A percentile compares a stretch with the other conserved stretches of the same genome.
phyloP scores from a whole-genome alignment of 2,329 filamentous ascomycete genomes.

The Zymoseptoria tritici region DNA sequence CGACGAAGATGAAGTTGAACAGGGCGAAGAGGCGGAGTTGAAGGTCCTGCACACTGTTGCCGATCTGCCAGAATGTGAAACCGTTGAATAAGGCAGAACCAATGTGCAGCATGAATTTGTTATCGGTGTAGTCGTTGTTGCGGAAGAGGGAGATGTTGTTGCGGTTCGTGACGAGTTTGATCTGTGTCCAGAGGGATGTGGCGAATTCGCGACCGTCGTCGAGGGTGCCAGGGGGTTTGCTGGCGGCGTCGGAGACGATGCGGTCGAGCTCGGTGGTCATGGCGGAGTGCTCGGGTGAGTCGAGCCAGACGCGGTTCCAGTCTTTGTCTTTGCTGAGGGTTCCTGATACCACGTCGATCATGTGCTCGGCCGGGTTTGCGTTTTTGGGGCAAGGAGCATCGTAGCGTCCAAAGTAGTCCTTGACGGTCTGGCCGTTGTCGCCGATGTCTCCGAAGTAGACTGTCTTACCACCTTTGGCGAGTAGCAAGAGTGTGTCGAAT shows the following conservation, averaged over 20 bases:
- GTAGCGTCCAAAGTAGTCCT: constrained; percentile 46
- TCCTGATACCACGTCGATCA: constrained; percentile 41
- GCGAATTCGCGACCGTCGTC: constrained; percentile 38
- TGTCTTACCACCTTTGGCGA: constrained; percentile 56
- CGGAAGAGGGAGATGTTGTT: constrained; percentile 54
- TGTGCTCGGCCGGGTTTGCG: constrained; percentile 48
- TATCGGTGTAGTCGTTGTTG: constrained; percentile 59
- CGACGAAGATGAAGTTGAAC: constrained; percentile 29
- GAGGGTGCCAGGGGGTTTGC: constrained; percentile 27
- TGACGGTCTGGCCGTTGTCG: constrained; percentile 32
- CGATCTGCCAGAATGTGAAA: constrained; percentile 43
- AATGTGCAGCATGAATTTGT: constrained; percentile 53
- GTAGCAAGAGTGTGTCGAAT: constrained; percentile 57
- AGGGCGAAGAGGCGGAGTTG: constrained; percentile 29
- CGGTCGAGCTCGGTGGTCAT: constrained; percentile 35
- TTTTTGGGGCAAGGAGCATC: constrained; percentile 45
- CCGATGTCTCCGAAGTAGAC: constrained; percentile 57
- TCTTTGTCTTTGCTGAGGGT: constrained; percentile 35
- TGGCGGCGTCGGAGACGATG: constrained; percentile 31
- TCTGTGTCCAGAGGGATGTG: constrained; percentile 36
- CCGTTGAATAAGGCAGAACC: constrained; percentile 43
- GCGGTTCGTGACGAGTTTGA: constrained; percentile 34
- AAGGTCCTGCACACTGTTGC: constrained; percentile 29
- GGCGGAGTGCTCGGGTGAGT: constrained; percentile 31
- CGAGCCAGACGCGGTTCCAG: constrained; percentile 39